These are phyloP conservation scores for Aristolochia fimbriata DNA, from an alignment of 164 flowering plant genomes.

Conservation along the genomic window DNA sequence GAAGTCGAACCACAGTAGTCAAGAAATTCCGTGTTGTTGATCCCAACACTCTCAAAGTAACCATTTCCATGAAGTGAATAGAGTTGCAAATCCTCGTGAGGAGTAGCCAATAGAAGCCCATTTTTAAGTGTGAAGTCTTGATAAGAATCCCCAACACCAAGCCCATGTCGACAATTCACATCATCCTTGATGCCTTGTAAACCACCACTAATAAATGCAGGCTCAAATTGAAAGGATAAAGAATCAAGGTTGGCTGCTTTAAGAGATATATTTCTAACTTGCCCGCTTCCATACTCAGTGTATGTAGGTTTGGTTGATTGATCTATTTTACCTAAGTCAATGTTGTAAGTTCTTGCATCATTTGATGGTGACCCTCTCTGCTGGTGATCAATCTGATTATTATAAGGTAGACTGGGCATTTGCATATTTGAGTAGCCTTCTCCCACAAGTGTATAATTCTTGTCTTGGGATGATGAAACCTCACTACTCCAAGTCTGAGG, in stretches of 20 bases:
- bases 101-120: constrained; percentile 17
- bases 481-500: constrained; percentile 33
- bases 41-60: constrained; percentile 21
- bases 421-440: constrained; percentile 21
- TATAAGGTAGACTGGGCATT: constrained; percentile 17
- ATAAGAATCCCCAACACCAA: constrained; percentile 19
- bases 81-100: constrained; percentile 29
- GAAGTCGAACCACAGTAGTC: constrained; percentile 27
- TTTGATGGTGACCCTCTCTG: constrained; percentile 20
- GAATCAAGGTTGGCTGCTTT: constrained; percentile 10
- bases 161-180: constrained; percentile 14
- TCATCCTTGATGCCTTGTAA: constrained; percentile 17
- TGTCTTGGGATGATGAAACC: constrained; percentile 22
- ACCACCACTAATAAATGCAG: constrained; percentile 8
- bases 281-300: constrained; percentile 16
- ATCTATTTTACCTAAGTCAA: constrained; percentile 14
- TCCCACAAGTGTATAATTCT: constrained; percentile 18
- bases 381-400: constrained; percentile 20
- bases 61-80: constrained; percentile 35
- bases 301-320: constrained; percentile 17
- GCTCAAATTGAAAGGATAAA: constrained; percentile 18
- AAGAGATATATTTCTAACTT: constrained; percentile 8
- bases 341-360: constrained; percentile 16
- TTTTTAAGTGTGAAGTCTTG: constrained; percentile 19
- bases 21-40: constrained; percentile 26